Percentiles rank a stretch among this genome's conserved stretches.
Evolutionary conservation across 805 yeast genomes (phyloP).

Genomic region (Huiozyma sinensis): DNA sequence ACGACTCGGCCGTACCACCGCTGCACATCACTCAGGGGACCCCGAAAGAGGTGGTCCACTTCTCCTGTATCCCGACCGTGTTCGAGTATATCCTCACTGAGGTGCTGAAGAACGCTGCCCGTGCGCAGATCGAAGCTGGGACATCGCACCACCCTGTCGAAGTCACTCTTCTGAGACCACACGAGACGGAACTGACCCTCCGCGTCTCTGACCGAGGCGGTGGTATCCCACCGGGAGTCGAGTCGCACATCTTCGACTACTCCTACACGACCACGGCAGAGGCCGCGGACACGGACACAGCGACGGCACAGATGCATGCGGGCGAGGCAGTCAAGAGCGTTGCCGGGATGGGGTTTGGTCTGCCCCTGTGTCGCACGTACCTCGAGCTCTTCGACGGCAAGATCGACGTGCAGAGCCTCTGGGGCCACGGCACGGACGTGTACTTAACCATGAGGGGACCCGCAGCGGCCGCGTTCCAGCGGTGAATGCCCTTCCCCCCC

Average conservation of each 20-base stretch:
- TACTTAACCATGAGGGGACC: slow-evolving; percentile 32
- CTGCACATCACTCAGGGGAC: not conserved
- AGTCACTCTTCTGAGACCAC: slow-evolving; percentile 23
- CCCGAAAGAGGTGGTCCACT: slow-evolving; percentile 36
- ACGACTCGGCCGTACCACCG: slow-evolving; percentile 35
- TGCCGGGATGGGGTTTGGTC: slow-evolving; percentile 95
- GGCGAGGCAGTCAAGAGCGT: slow-evolving; percentile 58
- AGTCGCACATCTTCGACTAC: slow-evolving; percentile 68
- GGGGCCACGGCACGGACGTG: slow-evolving; percentile 74
- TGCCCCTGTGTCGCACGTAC: slow-evolving; percentile 73
- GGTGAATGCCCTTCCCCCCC: no score
- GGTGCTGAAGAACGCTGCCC: slow-evolving; percentile 71
- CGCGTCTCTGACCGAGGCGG: slow-evolving; percentile 81
- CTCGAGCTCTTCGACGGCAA: slow-evolving; percentile 64
- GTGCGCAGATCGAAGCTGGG: slow-evolving; percentile 75
- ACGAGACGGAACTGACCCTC: slow-evolving; percentile 43
- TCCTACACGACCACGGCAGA: slow-evolving; percentile 50
- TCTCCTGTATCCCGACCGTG: slow-evolving; percentile 62
- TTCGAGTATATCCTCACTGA: slow-evolving; percentile 83
- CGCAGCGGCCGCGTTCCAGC: no score
- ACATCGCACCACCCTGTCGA: slow-evolving; percentile 15
- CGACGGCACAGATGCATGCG: slow-evolving; percentile 41
- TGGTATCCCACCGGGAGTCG: slow-evolving; percentile 64
- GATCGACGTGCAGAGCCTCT: slow-evolving; percentile 55
- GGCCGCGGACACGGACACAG: not conserved